Conservation (phyloP, 208 protist species). For the Novymonas esmeraldas region DNA sequence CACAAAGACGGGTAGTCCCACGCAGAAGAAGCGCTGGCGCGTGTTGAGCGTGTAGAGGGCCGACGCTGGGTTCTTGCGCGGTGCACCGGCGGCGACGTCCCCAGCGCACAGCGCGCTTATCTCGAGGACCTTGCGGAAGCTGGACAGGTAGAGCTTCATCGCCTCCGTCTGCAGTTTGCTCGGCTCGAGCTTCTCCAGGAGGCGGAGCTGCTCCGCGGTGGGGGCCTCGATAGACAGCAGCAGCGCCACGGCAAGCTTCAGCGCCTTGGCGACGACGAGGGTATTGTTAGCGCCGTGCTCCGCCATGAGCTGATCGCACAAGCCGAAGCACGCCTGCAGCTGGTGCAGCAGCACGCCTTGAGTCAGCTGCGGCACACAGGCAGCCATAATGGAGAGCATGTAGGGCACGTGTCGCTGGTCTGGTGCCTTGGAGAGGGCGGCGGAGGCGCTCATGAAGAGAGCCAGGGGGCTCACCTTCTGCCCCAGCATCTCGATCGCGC, state of each 20-base stretch:
- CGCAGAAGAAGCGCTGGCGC: constrained; percentile 44
- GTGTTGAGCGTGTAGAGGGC: constrained; percentile 26
- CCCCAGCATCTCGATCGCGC: constrained; percentile 63
- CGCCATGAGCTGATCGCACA: constrained; percentile 75
- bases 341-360: constrained; percentile 72
- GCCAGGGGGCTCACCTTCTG: constrained; percentile 74
- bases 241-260: constrained; percentile 76
- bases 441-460: constrained; percentile 82
- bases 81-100: constrained; percentile 1
- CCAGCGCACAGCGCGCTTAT: constrained; percentile 47
- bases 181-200: constrained; percentile 67
- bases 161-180: constrained; percentile 70
- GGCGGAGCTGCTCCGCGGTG: constrained; percentile 40
- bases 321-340: constrained; percentile 37
- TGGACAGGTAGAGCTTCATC: constrained; percentile 70
- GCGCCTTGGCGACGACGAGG: constrained; percentile 66
- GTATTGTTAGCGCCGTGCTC: constrained; percentile 66
- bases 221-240: constrained; percentile 63
- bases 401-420: constrained; percentile 86
- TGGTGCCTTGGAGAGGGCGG: constrained; percentile 53
- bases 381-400: constrained; percentile 75
- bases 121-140: constrained; percentile 87
- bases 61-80: constrained; percentile 20
- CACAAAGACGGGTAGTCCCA: constrained; percentile 53
- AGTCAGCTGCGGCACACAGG: constrained; percentile 72